These are phyloP conservation scores for Coriolopsis trogii DNA, from an alignment of 1,284 basidiomycete species.

Conservation along the genomic window DNA sequence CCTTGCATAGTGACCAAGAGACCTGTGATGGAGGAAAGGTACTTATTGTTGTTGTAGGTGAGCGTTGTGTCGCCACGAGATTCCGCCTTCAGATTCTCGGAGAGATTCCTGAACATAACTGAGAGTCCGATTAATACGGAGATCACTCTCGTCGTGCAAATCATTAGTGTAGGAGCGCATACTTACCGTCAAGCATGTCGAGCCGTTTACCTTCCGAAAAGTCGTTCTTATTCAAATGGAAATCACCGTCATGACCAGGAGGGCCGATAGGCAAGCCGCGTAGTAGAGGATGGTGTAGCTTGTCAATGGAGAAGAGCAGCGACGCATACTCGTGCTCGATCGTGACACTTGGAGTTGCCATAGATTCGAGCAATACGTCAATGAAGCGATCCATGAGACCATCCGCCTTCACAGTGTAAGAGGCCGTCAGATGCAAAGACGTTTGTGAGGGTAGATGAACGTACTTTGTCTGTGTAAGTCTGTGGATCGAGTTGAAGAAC, in stretches of 20 bases:
- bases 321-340: constrained; percentile 66
- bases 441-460: too few relatives aligned
- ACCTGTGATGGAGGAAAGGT: constrained; percentile 22
- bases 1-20: constrained; percentile 32
- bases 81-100: constrained; percentile 16
- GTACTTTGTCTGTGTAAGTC: constrained; percentile 64
- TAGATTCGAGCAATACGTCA: constrained; percentile 56
- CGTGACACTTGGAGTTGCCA: constrained; percentile 53
- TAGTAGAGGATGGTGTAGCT: constrained; percentile 55
- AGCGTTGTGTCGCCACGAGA: constrained; percentile 8
- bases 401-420: constrained; percentile 37
- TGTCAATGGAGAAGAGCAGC: constrained; percentile 54
- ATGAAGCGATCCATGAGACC: constrained; percentile 56
- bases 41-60: constrained; percentile 21
- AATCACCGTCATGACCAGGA: constrained; percentile 18
- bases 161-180: not conserved
- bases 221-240: constrained; percentile 25
- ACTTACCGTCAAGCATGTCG: constrained; percentile 30
- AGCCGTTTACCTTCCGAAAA: constrained; percentile 30
- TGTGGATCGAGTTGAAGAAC: constrained; percentile 67
- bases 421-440: too few relatives aligned
- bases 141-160: not conserved
- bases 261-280: constrained; percentile 31
- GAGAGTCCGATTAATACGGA: too few relatives aligned
- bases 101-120: constrained; percentile 31